A percentile compares a stretch with the other conserved stretches of the same genome.
phyloP scores from a whole-genome alignment of 495 filamentous ascomycete genomes.

The Penicillium verhagenii region DNA sequence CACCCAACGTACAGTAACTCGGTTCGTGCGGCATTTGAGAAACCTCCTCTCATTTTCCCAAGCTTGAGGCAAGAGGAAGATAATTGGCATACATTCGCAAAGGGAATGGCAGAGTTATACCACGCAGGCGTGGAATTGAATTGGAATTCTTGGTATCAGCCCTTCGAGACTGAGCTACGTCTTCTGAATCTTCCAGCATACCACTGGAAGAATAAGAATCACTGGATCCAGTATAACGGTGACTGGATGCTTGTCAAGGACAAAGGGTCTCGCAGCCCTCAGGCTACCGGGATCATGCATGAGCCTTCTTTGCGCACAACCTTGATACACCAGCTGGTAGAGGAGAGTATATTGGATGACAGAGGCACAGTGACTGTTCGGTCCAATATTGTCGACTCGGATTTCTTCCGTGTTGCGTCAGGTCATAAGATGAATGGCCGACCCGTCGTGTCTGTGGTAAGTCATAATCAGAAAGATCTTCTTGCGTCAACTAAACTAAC shows the following conservation, averaged over 20 bases:
- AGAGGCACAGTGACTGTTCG: constrained; percentile 22
- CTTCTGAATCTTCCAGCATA: constrained; percentile 68
- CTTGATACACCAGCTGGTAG: constrained; percentile 25
- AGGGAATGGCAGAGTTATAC: constrained; percentile 54
- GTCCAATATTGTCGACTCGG: no score
- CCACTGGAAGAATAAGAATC: constrained; percentile 38
- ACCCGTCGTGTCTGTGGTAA: constrained; percentile 39
- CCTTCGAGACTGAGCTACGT: constrained; percentile 50
- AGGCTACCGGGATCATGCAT: no score
- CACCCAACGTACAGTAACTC: constrained; percentile 36
- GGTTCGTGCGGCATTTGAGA: constrained; percentile 10
- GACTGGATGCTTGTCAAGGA: constrained; percentile 39
- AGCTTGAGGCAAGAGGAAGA: constrained; percentile 36
- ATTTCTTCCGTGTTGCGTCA: constrained; percentile 25
- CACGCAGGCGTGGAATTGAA: constrained; percentile 54
- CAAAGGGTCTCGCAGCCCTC: no score
- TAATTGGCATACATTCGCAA: constrained; percentile 54
- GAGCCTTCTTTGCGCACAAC: constrained; percentile 8
- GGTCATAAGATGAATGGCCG: constrained; percentile 42
- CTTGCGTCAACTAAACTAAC: no score
- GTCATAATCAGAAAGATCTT: constrained; percentile 5
- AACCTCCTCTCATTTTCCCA: constrained; percentile 35
- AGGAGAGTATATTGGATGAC: constrained; percentile 16
- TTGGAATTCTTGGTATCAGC: constrained; percentile 67
- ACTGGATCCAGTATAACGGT: constrained; percentile 43